Base-by-base conservation (phyloP, 2,329 filamentous ascomycete genomes). In the Paecilomyces formosus region DNA sequence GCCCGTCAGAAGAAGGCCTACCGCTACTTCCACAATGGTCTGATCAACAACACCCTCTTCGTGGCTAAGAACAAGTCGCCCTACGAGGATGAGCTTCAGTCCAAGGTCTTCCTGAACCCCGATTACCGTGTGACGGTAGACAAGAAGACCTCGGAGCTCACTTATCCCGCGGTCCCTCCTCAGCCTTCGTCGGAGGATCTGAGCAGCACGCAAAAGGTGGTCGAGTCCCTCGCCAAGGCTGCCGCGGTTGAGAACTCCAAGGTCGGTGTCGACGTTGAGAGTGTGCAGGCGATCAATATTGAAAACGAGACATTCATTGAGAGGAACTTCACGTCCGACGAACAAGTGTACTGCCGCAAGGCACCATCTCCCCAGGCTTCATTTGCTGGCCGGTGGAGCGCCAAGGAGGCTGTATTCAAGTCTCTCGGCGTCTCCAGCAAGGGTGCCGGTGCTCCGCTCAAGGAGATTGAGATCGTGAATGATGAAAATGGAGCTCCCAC, bases 341-440 rank as follows among this genome's bases (percentile, higher is more conserved):
- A 99, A 78, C 89, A 92, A 67, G 82, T 84, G 30, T 97, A 99
- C 80, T 99, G 95, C 81, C 82, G 82, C 63, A 85, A 88, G 70
- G 88, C 90, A 15, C 79, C 91, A 5, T 88, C 84, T 70, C 89
- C 92, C 1, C 90, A 91, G 71, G 90, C 92, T 64, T 95, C 91
- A 55, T 99, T 97, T 76, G 91, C 93, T 4, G 94, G 94, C 55
- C 87, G 92, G 66, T 99, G 94, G 94, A 93, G 88, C 68, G 94
- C 94, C 35, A 99, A 99, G 81, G 94, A 99, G 56, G 94, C 94
- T 28, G 92, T 99, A 0, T 99, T 99, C 83, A 99, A 99, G 85
- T 92, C 90, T 39, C 82, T 99, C 13, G 92, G 92, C 65, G 92
- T 97, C 12, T 79, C 83, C 66, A 88, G 92, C 76, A 87, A 89